Base-by-base conservation (phyloP, 176 grass and related monocot genomes). In the Musa schizocarpa region DNA sequence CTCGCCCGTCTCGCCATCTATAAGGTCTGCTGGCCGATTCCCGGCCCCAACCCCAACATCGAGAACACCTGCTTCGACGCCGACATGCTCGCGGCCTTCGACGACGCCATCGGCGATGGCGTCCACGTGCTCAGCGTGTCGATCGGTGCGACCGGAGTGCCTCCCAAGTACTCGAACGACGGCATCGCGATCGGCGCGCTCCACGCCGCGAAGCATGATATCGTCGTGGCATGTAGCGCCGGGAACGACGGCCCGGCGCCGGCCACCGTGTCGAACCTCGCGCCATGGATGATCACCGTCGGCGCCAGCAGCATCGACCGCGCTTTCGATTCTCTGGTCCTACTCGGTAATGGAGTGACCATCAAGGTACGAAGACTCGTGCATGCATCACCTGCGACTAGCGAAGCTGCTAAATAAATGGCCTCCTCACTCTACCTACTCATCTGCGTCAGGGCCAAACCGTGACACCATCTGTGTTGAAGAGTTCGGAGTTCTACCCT, bases 1-100 rank as follows among this genome's bases (percentile, higher is more conserved):
- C 82, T 85, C n/a, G 86, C 90, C 1, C 86, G 88, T 19, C 72
- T 98, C 4, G 94, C 88, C 62, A 27, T 82, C 63, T 98, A 98
- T 88, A 98, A 98, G 89, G 90, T 91, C n/a, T 94, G 90, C 80
- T 98, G 95, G 90, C 90, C 95, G 22, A 98, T 98, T 58, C 95
- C 88, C 13, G 90, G 88, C 1, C 88, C 90, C 50, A 91, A 94
- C 78, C 90, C 90, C 0, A 98, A 93, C 86, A 73, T 94, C 69
- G 88, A 91, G 83, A 98, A 91, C 86, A 91, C 95, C 50, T 93
- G 90, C 84, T 91, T 93, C 77, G 88, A 98, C 58, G 95, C 90
- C 63, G 95, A 98, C 86, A 98, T 93, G 84, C 88, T 98, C 11
- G 88, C 90, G 8, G 95, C 95, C 55, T 84, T 98, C 57, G 95